Percentiles rank a stretch among this genome's conserved stretches.
These are phyloP conservation scores for Vitrella brassicaformis DNA, from an alignment of 73 alveolate genomes.

Conservation along the genomic window DNA sequence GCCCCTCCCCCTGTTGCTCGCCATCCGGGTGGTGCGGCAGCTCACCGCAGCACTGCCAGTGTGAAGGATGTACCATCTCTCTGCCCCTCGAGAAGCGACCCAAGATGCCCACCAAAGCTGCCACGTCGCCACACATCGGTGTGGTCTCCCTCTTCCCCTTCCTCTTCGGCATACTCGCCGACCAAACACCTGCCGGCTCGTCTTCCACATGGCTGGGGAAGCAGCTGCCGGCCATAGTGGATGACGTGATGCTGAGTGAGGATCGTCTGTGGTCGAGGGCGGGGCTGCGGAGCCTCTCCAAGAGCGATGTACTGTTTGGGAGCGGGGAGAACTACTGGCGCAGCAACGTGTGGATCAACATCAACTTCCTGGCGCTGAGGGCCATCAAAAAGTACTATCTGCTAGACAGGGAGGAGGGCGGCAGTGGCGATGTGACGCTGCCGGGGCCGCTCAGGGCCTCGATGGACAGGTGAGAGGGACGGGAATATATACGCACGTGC, in stretches of 20 bases:
- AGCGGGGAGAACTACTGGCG: conserved; percentile 91
- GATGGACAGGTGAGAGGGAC: too few relatives aligned
- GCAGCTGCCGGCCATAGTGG: conserved; percentile 39
- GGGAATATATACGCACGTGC: too few relatives aligned
- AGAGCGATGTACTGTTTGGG: conserved; percentile 60
- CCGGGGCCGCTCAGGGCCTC: too few relatives aligned
- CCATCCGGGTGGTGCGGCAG: conserved; percentile 79
- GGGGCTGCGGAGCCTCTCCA: conserved; percentile 79
- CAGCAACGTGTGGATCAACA: too few relatives aligned
- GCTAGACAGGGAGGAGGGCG: too few relatives aligned
- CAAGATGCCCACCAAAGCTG: conserved; percentile 42
- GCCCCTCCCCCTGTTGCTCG: conserved; percentile 65
- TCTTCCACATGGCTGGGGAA: conserved; percentile 31
- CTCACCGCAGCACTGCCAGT: conserved; percentile 55
- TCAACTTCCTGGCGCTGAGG: too few relatives aligned
- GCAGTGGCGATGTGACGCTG: too few relatives aligned
- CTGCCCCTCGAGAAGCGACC: conserved; percentile 51
- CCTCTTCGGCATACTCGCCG: conserved; percentile 62
- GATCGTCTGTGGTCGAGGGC: conserved; percentile 54
- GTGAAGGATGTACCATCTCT: conserved; percentile 52
- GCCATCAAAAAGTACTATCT: too few relatives aligned
- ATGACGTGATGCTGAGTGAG: conserved; percentile 17
- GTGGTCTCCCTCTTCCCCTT: conserved; percentile 82
- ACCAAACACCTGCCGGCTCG: too few relatives aligned
- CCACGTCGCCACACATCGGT: conserved; percentile 80